Base-by-base conservation (phyloP, 345 rosid species). In the Carallia brachiata region DNA sequence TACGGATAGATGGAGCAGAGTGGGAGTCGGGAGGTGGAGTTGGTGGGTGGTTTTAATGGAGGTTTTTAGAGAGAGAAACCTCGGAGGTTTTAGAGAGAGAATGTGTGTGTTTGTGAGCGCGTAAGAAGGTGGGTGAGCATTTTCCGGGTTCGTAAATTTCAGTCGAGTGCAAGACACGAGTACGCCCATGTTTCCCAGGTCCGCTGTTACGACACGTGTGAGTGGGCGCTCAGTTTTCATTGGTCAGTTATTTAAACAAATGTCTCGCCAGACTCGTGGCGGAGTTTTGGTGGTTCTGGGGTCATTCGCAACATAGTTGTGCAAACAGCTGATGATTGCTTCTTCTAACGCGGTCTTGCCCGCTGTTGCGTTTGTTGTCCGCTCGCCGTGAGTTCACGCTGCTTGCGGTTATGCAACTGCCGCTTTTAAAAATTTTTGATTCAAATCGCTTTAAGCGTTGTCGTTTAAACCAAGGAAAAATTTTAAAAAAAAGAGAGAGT, bases 21-120 rank as follows among this genome's bases (percentile, higher is more conserved):
- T 47, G 62, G 55, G 27, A 12, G 5, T 3, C 39, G 53, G 54
- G 40, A 18, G 17, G 5, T 27, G 48, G 68, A 64, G 69, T 58
- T 15, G 70, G 70, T 67, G 77, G 53, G 13, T 9, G 71, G 61
- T 19, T 79, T 66, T 23, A 31, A 59, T 50, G 61, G 17, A 40
- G 3, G 7, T 17, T 37, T 59, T 50, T 10, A 66, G 36, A 36
- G 52, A 66, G 59, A 7, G 58, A 32, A 65, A 52, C 57, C 31
- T 34, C 16, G 1, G 31, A 1, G 10, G 30, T 23, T 28, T 63
- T 13, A 56, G 37, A 1, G 34, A 69, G 48, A 34, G 60, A 1
- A 4, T 32, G 34, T 32, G 34, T 32, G 34, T 32, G 34, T 32
- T 1, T 32, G 34, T 32, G 2, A 0, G 12, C 0, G 48, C 12